Evolutionary conservation across 2,329 filamentous ascomycete genomes (phyloP).

Genomic region (Amphichorda felina): DNA sequence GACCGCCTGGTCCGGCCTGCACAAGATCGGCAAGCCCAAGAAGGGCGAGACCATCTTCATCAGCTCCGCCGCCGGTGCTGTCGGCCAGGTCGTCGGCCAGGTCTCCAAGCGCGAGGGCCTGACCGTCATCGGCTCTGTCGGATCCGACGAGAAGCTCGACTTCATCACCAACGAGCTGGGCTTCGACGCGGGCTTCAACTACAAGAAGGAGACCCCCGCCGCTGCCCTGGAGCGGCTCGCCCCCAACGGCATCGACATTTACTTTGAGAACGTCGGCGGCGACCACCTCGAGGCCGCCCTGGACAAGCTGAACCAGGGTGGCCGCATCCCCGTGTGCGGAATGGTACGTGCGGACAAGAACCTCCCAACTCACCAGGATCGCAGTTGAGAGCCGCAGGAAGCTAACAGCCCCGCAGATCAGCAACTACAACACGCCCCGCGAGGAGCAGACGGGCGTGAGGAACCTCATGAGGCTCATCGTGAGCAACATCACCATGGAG

Average conservation of each 20-base stretch:
- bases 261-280: slow-evolving; percentile 42
- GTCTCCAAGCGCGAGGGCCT: slow-evolving; percentile 72
- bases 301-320: slow-evolving; percentile 41
- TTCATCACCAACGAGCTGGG: slow-evolving; percentile 43
- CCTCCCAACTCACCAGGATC: too few relatives aligned
- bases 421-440: slow-evolving; percentile 54
- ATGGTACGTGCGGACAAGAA: too few relatives aligned
- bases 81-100: slow-evolving; percentile 75
- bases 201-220: slow-evolving; percentile 66
- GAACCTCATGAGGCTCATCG: slow-evolving; percentile 53
- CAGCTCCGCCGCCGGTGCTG: slow-evolving; percentile 67
- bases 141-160: slow-evolving; percentile 67
- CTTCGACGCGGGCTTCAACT: slow-evolving; percentile 63
- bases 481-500: slow-evolving; percentile 56
- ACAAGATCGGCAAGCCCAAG: slow-evolving; percentile 52
- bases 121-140: slow-evolving; percentile 68
- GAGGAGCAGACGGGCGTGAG: slow-evolving; percentile 51
- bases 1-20: slow-evolving; percentile 59
- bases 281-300: slow-evolving; percentile 37
- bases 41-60: slow-evolving; percentile 69
- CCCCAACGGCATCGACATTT: slow-evolving; percentile 64
- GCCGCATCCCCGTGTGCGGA: slow-evolving; percentile 52
- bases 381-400: neutral
- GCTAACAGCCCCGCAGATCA: slow-evolving; percentile 31
- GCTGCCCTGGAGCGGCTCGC: slow-evolving; percentile 60